A percentile compares a stretch with the other conserved stretches of the same genome.
Evolutionary conservation across 495 filamentous ascomycete species (phyloP).

Genomic region (Penicillium psychrofluorescens): DNA sequence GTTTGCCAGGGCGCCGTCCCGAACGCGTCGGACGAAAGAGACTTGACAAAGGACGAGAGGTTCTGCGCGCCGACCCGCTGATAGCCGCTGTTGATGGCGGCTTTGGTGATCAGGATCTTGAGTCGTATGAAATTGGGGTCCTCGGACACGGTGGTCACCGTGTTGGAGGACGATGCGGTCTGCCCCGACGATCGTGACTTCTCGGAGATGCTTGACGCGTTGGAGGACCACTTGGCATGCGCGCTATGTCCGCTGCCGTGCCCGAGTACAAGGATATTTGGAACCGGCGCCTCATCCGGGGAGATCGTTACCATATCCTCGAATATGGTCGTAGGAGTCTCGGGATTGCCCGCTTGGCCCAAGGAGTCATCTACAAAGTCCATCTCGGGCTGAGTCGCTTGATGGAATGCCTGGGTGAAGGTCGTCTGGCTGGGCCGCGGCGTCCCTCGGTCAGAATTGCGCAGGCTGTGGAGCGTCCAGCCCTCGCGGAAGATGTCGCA

Average conservation of each 20-base stretch:
- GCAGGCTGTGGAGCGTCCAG: slow-evolving; percentile 81
- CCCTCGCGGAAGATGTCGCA: slow-evolving; percentile 91
- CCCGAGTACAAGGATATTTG: slow-evolving; percentile 81
- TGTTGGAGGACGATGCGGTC: slow-evolving; percentile 66
- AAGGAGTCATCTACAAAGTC: slow-evolving; percentile 23
- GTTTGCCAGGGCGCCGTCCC: slow-evolving; percentile 63
- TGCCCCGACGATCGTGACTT: slow-evolving; percentile 64
- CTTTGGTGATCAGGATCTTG: slow-evolving; percentile 70
- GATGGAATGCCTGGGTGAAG: slow-evolving; percentile 49
- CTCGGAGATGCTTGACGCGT: slow-evolving; percentile 61
- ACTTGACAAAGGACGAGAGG: slow-evolving; percentile 65
- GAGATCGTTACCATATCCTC: slow-evolving; percentile 74
- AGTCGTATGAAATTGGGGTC: slow-evolving; percentile 68
- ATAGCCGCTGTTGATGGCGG: slow-evolving; percentile 74
- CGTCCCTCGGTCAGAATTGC: slow-evolving; percentile 80
- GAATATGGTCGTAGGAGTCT: slow-evolving; percentile 89
- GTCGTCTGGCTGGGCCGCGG: slow-evolving; percentile 72
- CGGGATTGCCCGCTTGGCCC: slow-evolving; percentile 48
- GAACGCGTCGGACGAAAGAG: slow-evolving; percentile 69
- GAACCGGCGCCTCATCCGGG: slow-evolving; percentile 66
- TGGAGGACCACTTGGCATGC: slow-evolving; percentile 62
- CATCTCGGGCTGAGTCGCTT: slow-evolving; percentile 32
- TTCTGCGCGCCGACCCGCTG: slow-evolving; percentile 34
- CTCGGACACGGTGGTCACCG: slow-evolving; percentile 56
- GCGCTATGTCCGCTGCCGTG: slow-evolving; percentile 32